phyloP scores from a whole-genome alignment of 208 protist species.

The Hexamita inflata region DNA sequence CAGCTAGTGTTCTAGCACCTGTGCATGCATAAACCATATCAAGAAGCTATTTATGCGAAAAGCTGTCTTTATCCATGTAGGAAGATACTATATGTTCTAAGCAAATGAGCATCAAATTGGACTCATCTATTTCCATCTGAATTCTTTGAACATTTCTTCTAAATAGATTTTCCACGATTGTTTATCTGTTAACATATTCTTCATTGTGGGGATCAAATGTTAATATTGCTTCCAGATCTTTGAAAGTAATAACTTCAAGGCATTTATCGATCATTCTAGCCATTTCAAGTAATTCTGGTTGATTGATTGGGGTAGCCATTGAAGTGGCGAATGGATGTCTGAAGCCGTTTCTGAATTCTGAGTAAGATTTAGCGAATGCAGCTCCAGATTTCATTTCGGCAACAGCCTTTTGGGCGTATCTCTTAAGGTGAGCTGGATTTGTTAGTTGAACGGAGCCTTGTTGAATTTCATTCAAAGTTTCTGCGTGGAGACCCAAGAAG shows the following conservation, averaged over 20 bases:
- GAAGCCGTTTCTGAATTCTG: slow-evolving; percentile 27
- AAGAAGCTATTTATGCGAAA: too few species aligned
- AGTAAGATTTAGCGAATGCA: background rate
- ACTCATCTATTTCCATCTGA: too few species aligned
- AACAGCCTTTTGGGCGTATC: background rate
- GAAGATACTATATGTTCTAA: too few species aligned
- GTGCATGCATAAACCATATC: too few species aligned
- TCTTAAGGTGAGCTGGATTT: background rate
- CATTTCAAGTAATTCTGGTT: background rate
- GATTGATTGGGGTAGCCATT: background rate
- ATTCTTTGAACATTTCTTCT: too few species aligned
- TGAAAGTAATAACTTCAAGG: background rate
- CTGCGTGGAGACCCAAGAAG: background rate
- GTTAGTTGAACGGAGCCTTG: background rate
- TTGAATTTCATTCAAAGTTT: background rate
- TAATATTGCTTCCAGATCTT: background rate
- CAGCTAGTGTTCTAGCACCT: too few species aligned
- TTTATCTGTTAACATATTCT: too few species aligned
- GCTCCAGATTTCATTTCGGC: background rate
- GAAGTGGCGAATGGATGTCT: slow-evolving; percentile 20
- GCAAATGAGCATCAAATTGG: too few species aligned
- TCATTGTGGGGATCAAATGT: too few species aligned
- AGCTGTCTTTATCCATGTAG: too few species aligned
- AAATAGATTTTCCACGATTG: too few species aligned
- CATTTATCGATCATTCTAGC: background rate